Percentiles rank a stretch among this genome's conserved stretches.
These are phyloP conservation scores for Fusarium cicatricum DNA, from an alignment of 2,329 filamentous ascomycete species.

Conservation along the genomic window DNA sequence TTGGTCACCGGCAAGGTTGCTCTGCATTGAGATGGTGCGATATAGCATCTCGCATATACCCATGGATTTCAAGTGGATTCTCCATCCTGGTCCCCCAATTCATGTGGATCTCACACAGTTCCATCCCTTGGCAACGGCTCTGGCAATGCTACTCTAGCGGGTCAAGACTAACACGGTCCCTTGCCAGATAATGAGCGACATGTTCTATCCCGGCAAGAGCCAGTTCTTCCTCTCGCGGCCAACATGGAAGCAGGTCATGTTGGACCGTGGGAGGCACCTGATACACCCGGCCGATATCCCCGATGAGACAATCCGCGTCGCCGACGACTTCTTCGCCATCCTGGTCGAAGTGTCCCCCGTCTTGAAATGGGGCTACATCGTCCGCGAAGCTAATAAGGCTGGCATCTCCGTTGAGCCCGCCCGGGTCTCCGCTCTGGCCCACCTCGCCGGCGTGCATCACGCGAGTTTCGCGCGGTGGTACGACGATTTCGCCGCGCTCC, in stretches of 20 bases:
- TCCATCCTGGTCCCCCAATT: constrained; percentile 20
- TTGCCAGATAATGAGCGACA: constrained; percentile 49
- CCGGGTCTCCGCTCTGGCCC: constrained; percentile 42
- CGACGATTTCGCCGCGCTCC: constrained; percentile 38
- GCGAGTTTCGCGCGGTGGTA: constrained; percentile 47
- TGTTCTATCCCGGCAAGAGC: constrained; percentile 47
- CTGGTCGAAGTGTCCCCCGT: constrained; percentile 48
- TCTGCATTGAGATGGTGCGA: constrained; percentile 40
- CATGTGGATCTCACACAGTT: constrained; percentile 29
- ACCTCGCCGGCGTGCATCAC: constrained; percentile 41
- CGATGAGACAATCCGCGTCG: constrained; percentile 35
- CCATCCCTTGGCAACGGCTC: constrained; percentile 25
- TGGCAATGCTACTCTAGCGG: constrained; percentile 35
- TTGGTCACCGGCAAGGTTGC: constrained; percentile 34
- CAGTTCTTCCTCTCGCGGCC: constrained; percentile 49
- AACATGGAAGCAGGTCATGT: constrained; percentile 49
- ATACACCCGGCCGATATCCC: constrained; percentile 38
- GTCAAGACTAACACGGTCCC: constrained; percentile 33
- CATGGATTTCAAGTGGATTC: constrained; percentile 36
- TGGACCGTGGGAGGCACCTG: constrained; percentile 37
- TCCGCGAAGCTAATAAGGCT: constrained; percentile 44
- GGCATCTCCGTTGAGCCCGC: constrained; percentile 43
- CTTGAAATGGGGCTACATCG: constrained; percentile 43
- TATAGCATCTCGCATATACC: constrained; percentile 42
- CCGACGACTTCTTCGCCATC: constrained; percentile 47